Conservation (phyloP, 139 green algal genomes). For the Chlorella vulgaris region DNA sequence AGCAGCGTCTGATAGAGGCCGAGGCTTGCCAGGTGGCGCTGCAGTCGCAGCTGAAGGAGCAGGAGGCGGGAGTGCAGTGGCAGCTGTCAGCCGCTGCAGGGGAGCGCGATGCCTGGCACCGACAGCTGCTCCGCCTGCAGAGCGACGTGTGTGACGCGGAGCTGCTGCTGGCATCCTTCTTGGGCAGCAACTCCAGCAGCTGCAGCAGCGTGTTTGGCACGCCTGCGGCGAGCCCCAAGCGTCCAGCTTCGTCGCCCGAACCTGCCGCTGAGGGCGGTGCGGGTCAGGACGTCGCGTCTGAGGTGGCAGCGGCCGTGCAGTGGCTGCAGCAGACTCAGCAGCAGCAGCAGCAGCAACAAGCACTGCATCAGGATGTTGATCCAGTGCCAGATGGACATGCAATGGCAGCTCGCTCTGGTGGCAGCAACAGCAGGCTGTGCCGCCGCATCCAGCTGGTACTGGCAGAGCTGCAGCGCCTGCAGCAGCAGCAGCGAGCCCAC, state of each 20-base stretch:
- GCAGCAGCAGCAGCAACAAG: conserved; percentile 5
- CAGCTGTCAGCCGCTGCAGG: not conserved
- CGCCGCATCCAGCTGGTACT: conserved; percentile 13
- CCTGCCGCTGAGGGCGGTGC: not conserved
- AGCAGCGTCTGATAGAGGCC: not conserved
- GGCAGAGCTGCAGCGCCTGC: conserved; percentile 16
- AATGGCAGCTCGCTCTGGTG: not conserved
- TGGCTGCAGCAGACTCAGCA: conserved; percentile 32
- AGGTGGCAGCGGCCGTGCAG: conserved; percentile 1
- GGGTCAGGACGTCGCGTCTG: not conserved
- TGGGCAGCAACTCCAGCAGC: conserved; percentile 11
- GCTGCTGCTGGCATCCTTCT: conserved; percentile 23
- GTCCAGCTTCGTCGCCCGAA: not conserved
- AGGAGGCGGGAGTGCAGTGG: not conserved
- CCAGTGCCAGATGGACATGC: not conserved
- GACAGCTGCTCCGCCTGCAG: conserved; percentile 20
- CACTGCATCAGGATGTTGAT: not conserved
- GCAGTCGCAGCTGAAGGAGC: not conserved
- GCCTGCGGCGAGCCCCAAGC: conserved; percentile 6
- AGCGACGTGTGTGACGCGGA: conserved; percentile 19
- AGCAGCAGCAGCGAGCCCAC: not conserved
- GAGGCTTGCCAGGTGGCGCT: not conserved
- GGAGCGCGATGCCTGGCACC: not conserved
- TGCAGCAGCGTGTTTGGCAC: conserved; percentile 8
- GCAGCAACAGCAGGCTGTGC: conserved; percentile 3